Conservation (phyloP, 305 asterid genomes). For the Fraxinus nigra region DNA sequence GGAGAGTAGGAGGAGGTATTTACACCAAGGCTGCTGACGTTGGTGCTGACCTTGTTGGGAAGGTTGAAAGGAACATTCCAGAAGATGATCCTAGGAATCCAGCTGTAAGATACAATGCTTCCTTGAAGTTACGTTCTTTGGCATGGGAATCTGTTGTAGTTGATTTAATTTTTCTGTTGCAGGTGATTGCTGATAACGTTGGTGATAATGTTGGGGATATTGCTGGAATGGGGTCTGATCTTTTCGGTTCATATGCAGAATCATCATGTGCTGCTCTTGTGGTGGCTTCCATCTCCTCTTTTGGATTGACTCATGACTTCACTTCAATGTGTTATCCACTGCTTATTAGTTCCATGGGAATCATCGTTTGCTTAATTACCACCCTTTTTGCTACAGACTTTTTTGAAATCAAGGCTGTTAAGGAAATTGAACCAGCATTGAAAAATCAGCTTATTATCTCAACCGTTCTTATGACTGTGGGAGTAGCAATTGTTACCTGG, state of each 20-base stretch:
- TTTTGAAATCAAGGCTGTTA: conserved; percentile 63
- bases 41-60: conserved; percentile 88
- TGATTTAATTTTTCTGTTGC: conserved; percentile 15
- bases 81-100: conserved; percentile 91
- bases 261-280: conserved; percentile 89
- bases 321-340: conserved; percentile 77
- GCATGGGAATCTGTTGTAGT: neutral
- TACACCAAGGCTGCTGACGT: conserved; percentile 91
- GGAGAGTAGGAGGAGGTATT: conserved; percentile 88
- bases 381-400: conserved; percentile 79
- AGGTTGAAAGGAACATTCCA: conserved; percentile 80
- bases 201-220: conserved; percentile 57
- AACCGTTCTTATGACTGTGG: conserved; percentile 66
- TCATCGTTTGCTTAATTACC: conserved; percentile 72
- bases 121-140: neutral
- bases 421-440: conserved; percentile 71
- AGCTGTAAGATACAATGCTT: conserved; percentile 47
- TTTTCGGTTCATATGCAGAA: conserved; percentile 91
- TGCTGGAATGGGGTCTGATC: conserved; percentile 99
- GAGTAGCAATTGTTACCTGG: conserved; percentile 61
- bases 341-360: conserved; percentile 89
- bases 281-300: conserved; percentile 84
- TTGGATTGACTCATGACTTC: conserved; percentile 71
- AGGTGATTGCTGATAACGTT: conserved; percentile 95
- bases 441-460: conserved; percentile 75